These are phyloP conservation scores for Pseudocercospora pini-densiflorae DNA, from an alignment of 2,329 filamentous ascomycete species.

Conservation along the genomic window DNA sequence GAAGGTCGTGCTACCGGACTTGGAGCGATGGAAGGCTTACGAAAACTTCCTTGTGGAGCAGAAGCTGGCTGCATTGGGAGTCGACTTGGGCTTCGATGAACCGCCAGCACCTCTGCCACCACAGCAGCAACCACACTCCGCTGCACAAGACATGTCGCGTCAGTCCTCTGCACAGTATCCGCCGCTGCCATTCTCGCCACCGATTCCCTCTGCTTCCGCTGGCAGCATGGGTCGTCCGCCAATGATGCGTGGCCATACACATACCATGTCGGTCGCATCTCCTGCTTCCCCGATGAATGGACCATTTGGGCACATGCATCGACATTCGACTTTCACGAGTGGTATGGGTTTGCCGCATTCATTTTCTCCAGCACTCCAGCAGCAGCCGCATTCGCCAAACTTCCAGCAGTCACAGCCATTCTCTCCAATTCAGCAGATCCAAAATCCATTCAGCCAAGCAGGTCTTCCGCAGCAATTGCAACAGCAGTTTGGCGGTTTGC, in stretches of 20 bases:
- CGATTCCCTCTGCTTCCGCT: slow-evolving; percentile 77
- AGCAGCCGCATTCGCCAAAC: slow-evolving; percentile 48
- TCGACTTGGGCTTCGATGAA: slow-evolving; percentile 76
- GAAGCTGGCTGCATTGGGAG: slow-evolving; percentile 88
- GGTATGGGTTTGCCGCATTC: slow-evolving; percentile 63
- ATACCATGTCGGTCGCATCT: slow-evolving; percentile 70
- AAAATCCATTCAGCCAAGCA: slow-evolving; percentile 1
- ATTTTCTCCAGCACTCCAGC: slow-evolving; percentile 54
- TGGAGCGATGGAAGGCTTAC: slow-evolving; percentile 77
- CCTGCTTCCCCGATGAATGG: slow-evolving; percentile 70
- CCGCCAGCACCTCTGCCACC: slow-evolving; percentile 34
- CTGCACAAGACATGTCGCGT: slow-evolving; percentile 64
- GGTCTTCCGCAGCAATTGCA: slow-evolving; percentile 21
- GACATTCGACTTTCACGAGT: slow-evolving; percentile 72
- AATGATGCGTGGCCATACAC: slow-evolving; percentile 42
- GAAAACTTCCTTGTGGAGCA: slow-evolving; percentile 84
- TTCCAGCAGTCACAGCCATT: slow-evolving; percentile 5
- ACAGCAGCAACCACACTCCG: slow-evolving; percentile 7
- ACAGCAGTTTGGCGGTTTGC: slow-evolving; percentile 25
- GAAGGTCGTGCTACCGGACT: slow-evolving; percentile 70
- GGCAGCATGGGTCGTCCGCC: slow-evolving; percentile 57
- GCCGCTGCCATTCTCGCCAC: slow-evolving; percentile 79
- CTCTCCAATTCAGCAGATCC: slow-evolving; percentile 6
- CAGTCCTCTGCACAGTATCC: slow-evolving; percentile 74
- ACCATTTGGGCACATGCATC: slow-evolving; percentile 64